Base-by-base conservation (phyloP, 2,329 filamentous ascomycete species). In the Ceratocystis harringtonii region DNA sequence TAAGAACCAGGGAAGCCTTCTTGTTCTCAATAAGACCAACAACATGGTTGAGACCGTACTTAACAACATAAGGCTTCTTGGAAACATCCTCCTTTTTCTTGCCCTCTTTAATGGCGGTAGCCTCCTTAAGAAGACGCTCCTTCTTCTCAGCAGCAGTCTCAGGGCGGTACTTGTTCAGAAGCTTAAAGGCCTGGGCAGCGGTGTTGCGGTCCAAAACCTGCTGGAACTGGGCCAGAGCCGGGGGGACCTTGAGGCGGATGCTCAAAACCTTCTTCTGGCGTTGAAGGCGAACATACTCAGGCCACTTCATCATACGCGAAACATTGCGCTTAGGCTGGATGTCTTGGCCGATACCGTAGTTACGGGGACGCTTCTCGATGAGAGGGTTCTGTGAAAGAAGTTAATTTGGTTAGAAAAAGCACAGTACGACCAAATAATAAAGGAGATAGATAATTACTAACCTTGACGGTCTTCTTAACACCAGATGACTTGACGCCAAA, bases 41-140 rank as follows among this genome's bases (percentile, higher is more conserved):
- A 71, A 99, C 94, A 84, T 99, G 94, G 88, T 99, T 99, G 75
- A 99, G 87, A 83, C 94, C 94, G 81, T 96, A 99, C 88, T 99
- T 99, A 85, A 94, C 92, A 72, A 88, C 82, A 81, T 96, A 99
- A 75, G 94, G 94, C 89, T 99, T 99, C 90, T 97, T 97, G 88
- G 85, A 90, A 77, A 95, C 92, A 75, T 96, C 92, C 85, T 99
- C 95, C 89, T 97, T 97, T 89, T 97, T 99, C 89, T 97, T 96
- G 79, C 95, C 94, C 80, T 97, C 92, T 78, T 91, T 87, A 78
- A 99, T 86, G 75, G 94, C 95, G 74, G 92, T 96, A 71, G 95
- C 94, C 86, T 99, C 94, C 85, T 96, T 91, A 78, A 89, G 86
- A 71, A 99, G 84, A 81, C 94, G 91, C 84, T 99, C 95, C 87